Conservation (phyloP, 1,139 yeast species). For the Pichia sp. region DNA sequence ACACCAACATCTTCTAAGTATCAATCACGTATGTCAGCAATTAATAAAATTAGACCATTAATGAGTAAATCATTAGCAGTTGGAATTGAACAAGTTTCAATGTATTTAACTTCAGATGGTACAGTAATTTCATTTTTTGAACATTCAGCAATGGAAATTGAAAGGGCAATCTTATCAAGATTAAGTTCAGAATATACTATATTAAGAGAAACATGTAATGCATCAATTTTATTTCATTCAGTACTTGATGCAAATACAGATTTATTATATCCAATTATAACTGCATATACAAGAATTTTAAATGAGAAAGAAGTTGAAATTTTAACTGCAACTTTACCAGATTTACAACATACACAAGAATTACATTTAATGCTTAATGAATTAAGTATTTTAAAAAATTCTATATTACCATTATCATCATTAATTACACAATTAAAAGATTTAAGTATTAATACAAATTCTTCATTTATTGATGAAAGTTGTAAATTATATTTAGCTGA, state of each 20-base stretch:
- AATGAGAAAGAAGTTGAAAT: constrained; percentile 46
- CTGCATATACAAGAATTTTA: constrained; percentile 45
- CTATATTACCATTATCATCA: constrained; percentile 40
- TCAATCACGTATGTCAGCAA: constrained; percentile 27
- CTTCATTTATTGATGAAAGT: constrained; percentile 21
- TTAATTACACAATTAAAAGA: constrained; percentile 40
- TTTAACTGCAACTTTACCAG: constrained; percentile 36
- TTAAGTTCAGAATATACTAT: constrained; percentile 40
- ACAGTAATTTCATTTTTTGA: constrained; percentile 49
- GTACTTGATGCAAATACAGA: constrained; percentile 51
- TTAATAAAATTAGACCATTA: constrained; percentile 42
- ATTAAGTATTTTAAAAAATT: constrained; percentile 38
- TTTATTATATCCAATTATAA: constrained; percentile 53
- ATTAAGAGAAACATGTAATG: constrained; percentile 42
- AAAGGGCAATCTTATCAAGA: constrained; percentile 42
- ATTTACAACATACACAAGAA: constrained; percentile 43
- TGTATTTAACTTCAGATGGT: constrained; percentile 39
- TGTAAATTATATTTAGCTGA: constrained; percentile 41
- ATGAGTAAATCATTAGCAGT: constrained; percentile 39
- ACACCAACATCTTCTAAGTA: constrained; percentile 21
- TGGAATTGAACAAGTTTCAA: constrained; percentile 49
- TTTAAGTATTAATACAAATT: constrained; percentile 34
- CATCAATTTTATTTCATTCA: constrained; percentile 45
- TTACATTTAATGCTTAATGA: constrained; percentile 48
- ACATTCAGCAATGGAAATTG: constrained; percentile 44